Evolutionary conservation across 2,329 filamentous ascomycete species (phyloP).

Genomic region (Fusarium gaditjirri): DNA sequence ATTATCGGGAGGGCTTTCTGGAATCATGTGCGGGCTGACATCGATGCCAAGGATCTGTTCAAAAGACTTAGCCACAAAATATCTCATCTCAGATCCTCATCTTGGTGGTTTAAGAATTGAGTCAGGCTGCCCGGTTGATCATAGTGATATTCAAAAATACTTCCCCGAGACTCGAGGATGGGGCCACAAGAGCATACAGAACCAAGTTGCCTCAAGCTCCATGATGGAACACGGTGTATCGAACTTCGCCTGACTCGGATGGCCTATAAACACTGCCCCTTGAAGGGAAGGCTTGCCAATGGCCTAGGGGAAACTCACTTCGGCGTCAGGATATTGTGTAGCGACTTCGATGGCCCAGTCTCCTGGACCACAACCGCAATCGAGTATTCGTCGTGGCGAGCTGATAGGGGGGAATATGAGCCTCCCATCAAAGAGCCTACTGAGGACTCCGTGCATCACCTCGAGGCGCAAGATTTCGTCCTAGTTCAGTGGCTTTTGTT

Average conservation of each 20-base stretch:
- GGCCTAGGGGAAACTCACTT: constrained; percentile 58
- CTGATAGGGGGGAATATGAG: constrained; percentile 76
- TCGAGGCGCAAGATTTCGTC: constrained; percentile 74
- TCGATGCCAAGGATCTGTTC: constrained; percentile 76
- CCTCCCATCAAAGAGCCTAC: constrained; percentile 71
- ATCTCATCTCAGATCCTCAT: not conserved
- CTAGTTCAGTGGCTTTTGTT: constrained; percentile 55
- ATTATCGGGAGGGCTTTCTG: constrained; percentile 72
- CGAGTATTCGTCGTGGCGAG: constrained; percentile 69
- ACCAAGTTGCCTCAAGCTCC: no score
- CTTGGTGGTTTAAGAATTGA: not conserved
- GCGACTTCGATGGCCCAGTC: constrained; percentile 78
- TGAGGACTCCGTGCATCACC: constrained; percentile 71
- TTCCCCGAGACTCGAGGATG: not conserved
- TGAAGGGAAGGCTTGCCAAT: not conserved
- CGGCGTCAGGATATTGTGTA: constrained; percentile 69
- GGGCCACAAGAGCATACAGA: not conserved
- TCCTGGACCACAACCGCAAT: constrained; percentile 78
- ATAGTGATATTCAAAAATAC: not conserved
- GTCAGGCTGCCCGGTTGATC: not conserved
- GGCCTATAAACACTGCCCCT: not conserved
- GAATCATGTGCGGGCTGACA: constrained; percentile 75
- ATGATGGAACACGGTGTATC: not conserved
- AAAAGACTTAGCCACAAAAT: not conserved
- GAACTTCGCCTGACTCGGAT: not conserved